phyloP scores from a whole-genome alignment of 208 protist species.

The Spongospora subterranea region DNA sequence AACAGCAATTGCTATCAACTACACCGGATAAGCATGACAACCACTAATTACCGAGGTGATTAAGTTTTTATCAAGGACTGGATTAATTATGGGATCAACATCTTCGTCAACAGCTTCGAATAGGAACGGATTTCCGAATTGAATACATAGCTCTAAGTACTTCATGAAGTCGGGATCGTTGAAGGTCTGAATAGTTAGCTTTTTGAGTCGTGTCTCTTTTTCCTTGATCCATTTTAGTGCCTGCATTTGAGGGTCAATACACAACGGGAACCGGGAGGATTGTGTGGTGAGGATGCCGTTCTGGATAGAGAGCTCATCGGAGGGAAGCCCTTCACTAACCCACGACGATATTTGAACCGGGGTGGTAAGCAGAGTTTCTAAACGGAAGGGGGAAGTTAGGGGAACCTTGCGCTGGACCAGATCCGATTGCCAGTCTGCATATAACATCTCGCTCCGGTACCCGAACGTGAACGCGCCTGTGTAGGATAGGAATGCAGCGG shows the following conservation, averaged over 20 bases:
- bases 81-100: slow-evolving; percentile 97
- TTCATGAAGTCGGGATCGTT: slow-evolving; percentile 94
- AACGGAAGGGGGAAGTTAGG: slow-evolving; percentile 82
- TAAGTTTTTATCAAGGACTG: slow-evolving; percentile 93
- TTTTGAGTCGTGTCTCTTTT: slow-evolving; percentile 80
- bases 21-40: neutral
- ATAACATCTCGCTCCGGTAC: slow-evolving; percentile 90
- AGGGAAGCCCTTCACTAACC: slow-evolving; percentile 93
- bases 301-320: slow-evolving; percentile 96
- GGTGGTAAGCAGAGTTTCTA: slow-evolving; percentile 90
- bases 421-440: slow-evolving; percentile 87
- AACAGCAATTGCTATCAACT: slow-evolving; percentile 39
- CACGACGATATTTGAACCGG: slow-evolving; percentile 96
- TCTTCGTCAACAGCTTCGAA: slow-evolving; percentile 98
- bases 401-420: slow-evolving; percentile 84
- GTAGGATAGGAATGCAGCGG: slow-evolving; percentile 95
- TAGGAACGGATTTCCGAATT: slow-evolving; percentile 95
- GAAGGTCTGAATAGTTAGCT: slow-evolving; percentile 91
- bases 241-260: slow-evolving; percentile 99
- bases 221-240: slow-evolving; percentile 98
- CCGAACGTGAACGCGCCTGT: slow-evolving; percentile 94
- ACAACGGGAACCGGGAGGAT: slow-evolving; percentile 92
- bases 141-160: slow-evolving; percentile 93
- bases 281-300: slow-evolving; percentile 95
- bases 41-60: neutral